A percentile compares a stretch with the other conserved stretches of the same genome.
These are phyloP conservation scores for Symbiotaphrina buchneri DNA, from an alignment of 495 filamentous ascomycete species.

Conservation along the genomic window DNA sequence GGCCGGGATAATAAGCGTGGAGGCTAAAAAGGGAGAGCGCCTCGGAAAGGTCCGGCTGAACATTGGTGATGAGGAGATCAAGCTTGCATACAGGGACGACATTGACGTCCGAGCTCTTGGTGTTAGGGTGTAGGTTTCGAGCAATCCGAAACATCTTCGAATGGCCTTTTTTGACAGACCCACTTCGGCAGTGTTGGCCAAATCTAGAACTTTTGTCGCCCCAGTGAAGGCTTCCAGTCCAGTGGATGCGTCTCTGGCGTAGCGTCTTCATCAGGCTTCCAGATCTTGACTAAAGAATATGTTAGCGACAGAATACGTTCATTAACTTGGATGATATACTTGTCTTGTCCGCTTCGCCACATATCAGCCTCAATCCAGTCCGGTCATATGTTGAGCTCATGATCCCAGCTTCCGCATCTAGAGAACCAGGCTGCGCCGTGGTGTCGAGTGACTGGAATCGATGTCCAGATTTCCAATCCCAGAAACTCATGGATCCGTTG, in stretches of 20 bases:
- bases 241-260: slow-evolving; percentile 82
- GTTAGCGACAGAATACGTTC: slow-evolving; percentile 8
- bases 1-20: slow-evolving; percentile 67
- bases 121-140: slow-evolving; percentile 10
- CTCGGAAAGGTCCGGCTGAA: slow-evolving; percentile 70
- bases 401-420: slow-evolving; percentile 86
- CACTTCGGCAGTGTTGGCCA: neutral
- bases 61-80: slow-evolving; percentile 77
- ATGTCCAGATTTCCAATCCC: slow-evolving; percentile 97
- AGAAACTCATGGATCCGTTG: slow-evolving; percentile 92
- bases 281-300: slow-evolving; percentile 51
- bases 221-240: slow-evolving; percentile 76
- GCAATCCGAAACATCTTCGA: neutral
- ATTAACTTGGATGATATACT: slow-evolving; percentile 19
- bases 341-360: slow-evolving; percentile 92
- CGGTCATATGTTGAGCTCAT: slow-evolving; percentile 82
- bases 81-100: slow-evolving; percentile 72
- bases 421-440: slow-evolving; percentile 76
- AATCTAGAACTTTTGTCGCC: slow-evolving; percentile 38
- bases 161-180: neutral
- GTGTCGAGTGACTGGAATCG: slow-evolving; percentile 74
- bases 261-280: slow-evolving; percentile 76
- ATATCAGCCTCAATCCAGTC: slow-evolving; percentile 74
- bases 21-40: slow-evolving; percentile 55
- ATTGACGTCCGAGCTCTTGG: slow-evolving; percentile 58